phyloP scores from a whole-genome alignment of 164 flowering plant species.

The Magnolia sinica region DNA sequence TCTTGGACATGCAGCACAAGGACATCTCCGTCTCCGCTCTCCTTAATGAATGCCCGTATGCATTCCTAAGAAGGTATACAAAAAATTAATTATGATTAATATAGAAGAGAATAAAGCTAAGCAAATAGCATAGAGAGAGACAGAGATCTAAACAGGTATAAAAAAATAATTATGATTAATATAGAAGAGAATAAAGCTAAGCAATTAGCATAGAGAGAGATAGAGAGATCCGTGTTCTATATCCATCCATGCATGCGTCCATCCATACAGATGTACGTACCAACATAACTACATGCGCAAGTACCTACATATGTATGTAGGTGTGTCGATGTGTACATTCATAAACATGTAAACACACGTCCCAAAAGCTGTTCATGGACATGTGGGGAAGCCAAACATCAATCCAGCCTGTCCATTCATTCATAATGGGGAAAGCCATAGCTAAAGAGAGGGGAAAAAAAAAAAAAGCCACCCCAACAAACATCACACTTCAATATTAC shows the following conservation, averaged over 20 bases:
- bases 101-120: neutral
- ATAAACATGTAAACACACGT: no score
- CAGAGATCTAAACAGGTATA: slow-evolving; percentile 30
- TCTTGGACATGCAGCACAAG: slow-evolving; percentile 66
- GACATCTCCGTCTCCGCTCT: slow-evolving; percentile 42
- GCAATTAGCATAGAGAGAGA: neutral
- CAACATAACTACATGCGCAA: no score
- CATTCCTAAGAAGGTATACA: slow-evolving; percentile 44
- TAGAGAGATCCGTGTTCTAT: neutral
- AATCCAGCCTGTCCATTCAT: no score
- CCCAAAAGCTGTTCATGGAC: no score
- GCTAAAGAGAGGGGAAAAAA: no score
- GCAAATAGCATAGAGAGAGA: neutral
- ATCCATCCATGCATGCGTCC: neutral
- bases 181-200: neutral
- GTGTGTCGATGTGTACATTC: no score
- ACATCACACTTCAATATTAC: no score
- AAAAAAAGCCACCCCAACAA: no score
- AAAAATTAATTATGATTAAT: neutral
- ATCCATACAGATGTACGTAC: no score
- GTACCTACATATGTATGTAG: no score
- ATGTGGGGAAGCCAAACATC: no score
- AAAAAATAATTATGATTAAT: neutral
- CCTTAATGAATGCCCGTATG: slow-evolving; percentile 52
- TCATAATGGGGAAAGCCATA: no score